Conservation (phyloP, 805 yeast genomes). For the Candida vartiovaarae region DNA sequence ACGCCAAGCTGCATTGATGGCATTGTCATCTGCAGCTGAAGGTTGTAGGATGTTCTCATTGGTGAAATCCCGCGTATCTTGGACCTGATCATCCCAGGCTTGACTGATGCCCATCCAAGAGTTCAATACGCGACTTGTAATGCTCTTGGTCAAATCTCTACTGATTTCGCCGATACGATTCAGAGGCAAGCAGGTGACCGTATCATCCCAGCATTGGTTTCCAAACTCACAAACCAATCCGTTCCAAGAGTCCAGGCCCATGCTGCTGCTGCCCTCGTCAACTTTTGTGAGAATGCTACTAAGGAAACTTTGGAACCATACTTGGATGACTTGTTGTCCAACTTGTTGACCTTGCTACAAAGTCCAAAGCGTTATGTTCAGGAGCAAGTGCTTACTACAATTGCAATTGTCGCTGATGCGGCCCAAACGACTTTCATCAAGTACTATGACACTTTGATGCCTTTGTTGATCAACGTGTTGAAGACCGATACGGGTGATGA, state of each 20-base stretch:
- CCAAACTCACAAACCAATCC: constrained; percentile 63
- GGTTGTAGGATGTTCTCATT: constrained; percentile 90
- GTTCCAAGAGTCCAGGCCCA: constrained; percentile 95
- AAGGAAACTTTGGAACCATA: constrained; percentile 89
- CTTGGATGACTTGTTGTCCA: constrained; percentile 70
- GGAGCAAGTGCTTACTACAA: constrained; percentile 94
- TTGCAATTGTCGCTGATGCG: constrained; percentile 95
- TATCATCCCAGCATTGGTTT: constrained; percentile 81
- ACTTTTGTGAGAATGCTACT: constrained; percentile 87
- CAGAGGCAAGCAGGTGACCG: constrained; percentile 75
- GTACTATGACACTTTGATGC: constrained; percentile 94
- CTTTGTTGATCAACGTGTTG: constrained; percentile 72
- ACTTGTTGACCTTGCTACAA: constrained; percentile 68
- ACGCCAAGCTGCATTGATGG: constrained; percentile 96
- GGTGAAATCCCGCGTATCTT: constrained; percentile 74
- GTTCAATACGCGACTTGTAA: constrained; percentile 97
- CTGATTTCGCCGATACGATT: constrained; percentile 87
- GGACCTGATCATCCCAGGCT: constrained; percentile 79
- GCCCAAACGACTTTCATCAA: constrained; percentile 83
- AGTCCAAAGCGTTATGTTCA: constrained; percentile 90
- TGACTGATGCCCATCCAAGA: constrained; percentile 82
- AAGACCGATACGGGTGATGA: constrained; percentile 73
- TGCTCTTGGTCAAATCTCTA: constrained; percentile 93
- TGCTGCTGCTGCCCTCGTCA: constrained; percentile 97
- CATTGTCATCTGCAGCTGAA: constrained; percentile 92